Evolutionary conservation across 1,284 basidiomycete genomes (phyloP).

Genomic region (Cryptococcus maquisensis): DNA sequence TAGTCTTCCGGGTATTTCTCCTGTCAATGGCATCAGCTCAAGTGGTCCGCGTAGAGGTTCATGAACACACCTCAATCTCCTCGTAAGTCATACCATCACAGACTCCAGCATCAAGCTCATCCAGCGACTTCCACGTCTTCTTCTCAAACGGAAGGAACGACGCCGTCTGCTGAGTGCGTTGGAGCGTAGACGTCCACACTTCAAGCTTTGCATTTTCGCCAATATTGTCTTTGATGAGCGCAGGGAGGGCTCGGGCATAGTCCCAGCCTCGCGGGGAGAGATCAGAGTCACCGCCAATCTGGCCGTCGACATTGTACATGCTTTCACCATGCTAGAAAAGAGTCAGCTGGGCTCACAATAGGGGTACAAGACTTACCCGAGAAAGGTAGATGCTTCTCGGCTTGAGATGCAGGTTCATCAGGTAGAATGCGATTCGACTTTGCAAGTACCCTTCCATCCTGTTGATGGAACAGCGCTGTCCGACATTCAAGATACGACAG

Average conservation of each 20-base stretch:
- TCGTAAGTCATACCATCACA: conserved; percentile 99
- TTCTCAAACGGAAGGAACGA: conserved; percentile 79
- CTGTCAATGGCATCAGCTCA: conserved; percentile 47
- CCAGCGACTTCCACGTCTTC: conserved; percentile 96
- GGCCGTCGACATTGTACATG: conserved; percentile 92
- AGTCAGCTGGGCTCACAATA: neutral
- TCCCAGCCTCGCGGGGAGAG: conserved; percentile 78
- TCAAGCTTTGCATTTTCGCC: conserved; percentile 69
- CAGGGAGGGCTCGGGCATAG: conserved; percentile 82
- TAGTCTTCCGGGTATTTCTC: conserved; percentile 96
- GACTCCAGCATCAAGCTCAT: conserved; percentile 97
- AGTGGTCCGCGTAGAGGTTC: neutral
- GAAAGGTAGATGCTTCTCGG: conserved; percentile 96
- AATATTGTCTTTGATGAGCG: conserved; percentile 83
- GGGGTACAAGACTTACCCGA: conserved; percentile 56
- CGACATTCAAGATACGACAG: conserved; percentile 82
- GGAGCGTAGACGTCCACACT: conserved; percentile 95
- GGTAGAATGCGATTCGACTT: conserved; percentile 94
- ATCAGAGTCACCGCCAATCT: conserved; percentile 92
- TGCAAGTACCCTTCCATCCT: conserved; percentile 89
- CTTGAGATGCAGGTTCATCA: conserved; percentile 97
- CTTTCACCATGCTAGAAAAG: conserved; percentile 89
- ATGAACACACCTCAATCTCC: conserved; percentile 77
- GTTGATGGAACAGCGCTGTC: conserved; percentile 75
- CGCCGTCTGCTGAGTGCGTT: conserved; percentile 88